Evolutionary conservation across 2,329 filamentous ascomycete genomes (phyloP), one percentile per base, ranked within the genome.

Genomic region (Pleomassaria siparia): DNA sequence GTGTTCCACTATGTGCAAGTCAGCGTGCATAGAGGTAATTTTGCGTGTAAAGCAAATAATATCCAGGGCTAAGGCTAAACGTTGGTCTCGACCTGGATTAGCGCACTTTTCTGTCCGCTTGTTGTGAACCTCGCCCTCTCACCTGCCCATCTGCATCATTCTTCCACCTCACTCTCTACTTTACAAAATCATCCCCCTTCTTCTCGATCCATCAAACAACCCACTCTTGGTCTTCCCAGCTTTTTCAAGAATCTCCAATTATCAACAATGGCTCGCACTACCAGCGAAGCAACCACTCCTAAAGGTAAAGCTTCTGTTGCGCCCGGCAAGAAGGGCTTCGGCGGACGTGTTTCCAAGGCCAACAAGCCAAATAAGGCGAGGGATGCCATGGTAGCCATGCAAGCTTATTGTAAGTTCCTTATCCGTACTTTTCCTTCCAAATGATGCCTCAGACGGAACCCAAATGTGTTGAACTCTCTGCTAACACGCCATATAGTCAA

Each of bases 331-430:
- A 47, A 25, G 15, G 54, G 26, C 36, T 43, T 21, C 40, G 55
- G 54, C 8, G 66, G 64, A 29, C 35, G 35, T 37, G 16, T 26
- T 9, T 26, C 37, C 22, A 40, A 40, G 40, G 49, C 45, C 25
- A 35, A 32, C 35, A 66, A 62, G 51, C 60, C 55, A 37, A 49
- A 51, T 26, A 66, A 65, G 12, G 60, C 65, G 2, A 60, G 49
- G 37, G 54, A 44, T 11, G 61, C 63, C n/a, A 66, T 70, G 62
- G 52, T 55, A 35, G 63, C 60, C 54, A 70, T 71, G 66, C 66
- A 70, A 47, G 60, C 57, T 24, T 71, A 56, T 55, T 69, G 67
- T 70, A 47, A 56, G 67, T 67, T 16, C 12, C 12, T 20, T 18
- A 22, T 21, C 16, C 2, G 43, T 44, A 20, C 28, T 29, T 40